Base-by-base conservation (phyloP, 768 basidiomycete species). In the Gloeophyllum trabeum region DNA sequence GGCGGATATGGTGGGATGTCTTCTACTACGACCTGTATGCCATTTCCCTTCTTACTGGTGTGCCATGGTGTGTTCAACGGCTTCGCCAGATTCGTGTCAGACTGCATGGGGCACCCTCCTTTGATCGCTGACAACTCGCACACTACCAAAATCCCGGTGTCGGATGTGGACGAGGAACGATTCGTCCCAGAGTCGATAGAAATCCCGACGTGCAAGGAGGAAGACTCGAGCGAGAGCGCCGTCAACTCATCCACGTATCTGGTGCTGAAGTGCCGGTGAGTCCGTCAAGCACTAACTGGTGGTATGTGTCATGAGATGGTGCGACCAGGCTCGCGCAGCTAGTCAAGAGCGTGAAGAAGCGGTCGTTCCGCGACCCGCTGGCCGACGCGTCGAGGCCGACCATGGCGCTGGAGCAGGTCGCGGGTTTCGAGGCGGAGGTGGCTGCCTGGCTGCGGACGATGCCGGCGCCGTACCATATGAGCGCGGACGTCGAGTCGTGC, bases 1-100 rank as follows among this genome's bases (percentile, higher is more conserved):
- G 74, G 44, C 59, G 77, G 47, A 57, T 84, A 4, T 86, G 86
- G 82, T 89, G 86, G 86, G 80, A 84, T 41, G 66, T 86, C 7
- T 70, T 76, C 53, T 84, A 73, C 58, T 86, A 78, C 55, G 87
- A 89, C 56, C 53, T 80, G 86, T 87, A 55, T 51, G 81, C 71
- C 5, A 23, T 23, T 5, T 30, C 28, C 35, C 18, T 39, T 35
- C 32, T 40, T 28, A 42, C 40, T 19, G 26, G 6, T 26, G 39
- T 21, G 21, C 4, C 23, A 22, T 24, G 25, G 7, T 21, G 19
- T 18, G 25, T 38, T 35, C 32, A 35, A 20, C 20, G 13, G 24
- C 26, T 23, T 35, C 38, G 10, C 25, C 24, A 88, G 85, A 46
- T 81, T 83, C 54, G 65, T 78, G 16, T 76, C 85, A 4, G 85